Evolutionary conservation across 192 early-diverging fungal species (phyloP), one percentile per base, ranked within the genome.

Genomic region (Entophlyctis helioformis): DNA sequence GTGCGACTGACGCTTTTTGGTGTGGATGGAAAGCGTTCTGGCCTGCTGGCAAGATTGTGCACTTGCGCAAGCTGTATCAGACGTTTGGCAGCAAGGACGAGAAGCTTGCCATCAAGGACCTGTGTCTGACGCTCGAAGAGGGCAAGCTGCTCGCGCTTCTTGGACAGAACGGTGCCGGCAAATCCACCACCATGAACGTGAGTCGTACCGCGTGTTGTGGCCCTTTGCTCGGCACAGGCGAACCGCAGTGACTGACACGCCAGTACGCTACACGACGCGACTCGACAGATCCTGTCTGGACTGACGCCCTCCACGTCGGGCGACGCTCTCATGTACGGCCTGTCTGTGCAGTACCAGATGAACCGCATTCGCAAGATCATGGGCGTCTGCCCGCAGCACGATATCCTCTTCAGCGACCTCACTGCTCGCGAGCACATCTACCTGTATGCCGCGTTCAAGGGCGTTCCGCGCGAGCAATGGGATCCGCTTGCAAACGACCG

Each of bases 151-250:
- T 74, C 24, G 81, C 79, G 5, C 60, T 85, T 23, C 56, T 82
- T 7, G 82, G 84, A 15, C 81, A 83, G 56, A 85, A 84, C 56
- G 81, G 83, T 29, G 81, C 83, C 21, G 83, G 85, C 20, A 86
- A 86, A 51, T 74, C 71, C 19, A 87, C 83, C 1, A 75, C 84
- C 19, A 84, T 87, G 59, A 42, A 47, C n/a, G n/a, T n/a, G n/a
- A n/a, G n/a, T n/a, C n/a, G n/a, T n/a, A n/a, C n/a, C n/a, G n/a
- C n/a, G n/a, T n/a, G n/a, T n/a, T n/a, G n/a, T n/a, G n/a, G n/a
- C n/a, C n/a, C n/a, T n/a, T n/a, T n/a, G n/a, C n/a, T n/a, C n/a
- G n/a, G n/a, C n/a, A n/a, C n/a, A n/a, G n/a, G n/a, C n/a, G n/a
- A n/a, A n/a, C n/a, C n/a, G n/a, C n/a, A n/a, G n/a, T n/a, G n/a